Evolutionary conservation across 192 early-diverging fungal genomes (phyloP).

Genomic region (Chytriomyces hyalinus): DNA sequence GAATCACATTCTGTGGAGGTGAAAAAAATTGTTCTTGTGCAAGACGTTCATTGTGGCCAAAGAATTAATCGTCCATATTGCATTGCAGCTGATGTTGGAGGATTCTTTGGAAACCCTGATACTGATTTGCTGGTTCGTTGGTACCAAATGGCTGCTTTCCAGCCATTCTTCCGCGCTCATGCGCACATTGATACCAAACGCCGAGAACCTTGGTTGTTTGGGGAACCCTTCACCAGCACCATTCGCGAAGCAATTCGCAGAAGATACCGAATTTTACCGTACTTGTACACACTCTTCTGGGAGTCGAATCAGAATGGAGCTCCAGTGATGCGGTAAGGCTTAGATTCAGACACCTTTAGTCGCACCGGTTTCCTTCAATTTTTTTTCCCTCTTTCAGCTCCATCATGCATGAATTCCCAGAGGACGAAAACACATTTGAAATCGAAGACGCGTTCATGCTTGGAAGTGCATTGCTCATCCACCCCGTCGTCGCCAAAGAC

Average conservation of each 20-base stretch:
- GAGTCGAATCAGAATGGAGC: conserved; percentile 74
- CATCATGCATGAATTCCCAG: conserved; percentile 88
- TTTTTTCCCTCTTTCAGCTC: conserved; percentile 58
- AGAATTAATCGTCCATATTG: conserved; percentile 15
- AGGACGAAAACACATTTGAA: conserved; percentile 75
- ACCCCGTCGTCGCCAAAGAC: conserved; percentile 67
- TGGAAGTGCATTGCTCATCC: conserved; percentile 78
- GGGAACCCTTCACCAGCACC: conserved; percentile 77
- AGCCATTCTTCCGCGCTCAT: conserved; percentile 98
- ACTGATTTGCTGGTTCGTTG: conserved; percentile 90
- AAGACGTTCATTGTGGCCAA: not conserved
- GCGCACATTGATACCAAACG: conserved; percentile 97
- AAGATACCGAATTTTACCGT: conserved; percentile 89
- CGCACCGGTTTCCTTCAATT: not conserved
- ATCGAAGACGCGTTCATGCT: conserved; percentile 92
- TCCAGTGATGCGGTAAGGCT: conserved; percentile 72
- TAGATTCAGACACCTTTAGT: not conserved
- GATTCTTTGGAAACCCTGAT: conserved; percentile 96
- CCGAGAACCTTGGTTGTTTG: conserved; percentile 95
- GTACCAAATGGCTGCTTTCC: conserved; percentile 94
- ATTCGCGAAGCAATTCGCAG: conserved; percentile 81
- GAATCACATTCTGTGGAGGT: conserved; percentile 87
- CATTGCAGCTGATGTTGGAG: conserved; percentile 84
- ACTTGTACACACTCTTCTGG: conserved; percentile 90
- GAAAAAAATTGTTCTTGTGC: not conserved